Conservation (phyloP, 192 early-diverging fungal genomes). For the Pilaira anomala region DNA sequence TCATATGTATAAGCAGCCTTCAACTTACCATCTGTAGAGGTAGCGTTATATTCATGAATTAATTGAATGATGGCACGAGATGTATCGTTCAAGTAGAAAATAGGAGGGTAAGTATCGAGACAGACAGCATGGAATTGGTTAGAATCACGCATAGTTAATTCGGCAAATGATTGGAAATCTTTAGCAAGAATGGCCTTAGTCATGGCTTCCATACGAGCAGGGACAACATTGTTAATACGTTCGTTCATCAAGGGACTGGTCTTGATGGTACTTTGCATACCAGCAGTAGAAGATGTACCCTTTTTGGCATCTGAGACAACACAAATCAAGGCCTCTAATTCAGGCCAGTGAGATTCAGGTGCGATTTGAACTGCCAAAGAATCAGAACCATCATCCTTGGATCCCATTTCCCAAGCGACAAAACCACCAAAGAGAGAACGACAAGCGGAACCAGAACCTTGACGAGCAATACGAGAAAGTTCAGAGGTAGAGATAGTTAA, state of each 20-base stretch:
- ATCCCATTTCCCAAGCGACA: slow-evolving; percentile 96
- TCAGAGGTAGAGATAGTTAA: slow-evolving; percentile 70
- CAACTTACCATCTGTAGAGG: slow-evolving; percentile 42
- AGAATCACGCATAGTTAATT: slow-evolving; percentile 95
- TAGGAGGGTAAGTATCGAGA: slow-evolving; percentile 97
- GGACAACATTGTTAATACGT: slow-evolving; percentile 84
- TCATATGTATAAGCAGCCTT: slow-evolving; percentile 98
- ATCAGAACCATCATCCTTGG: slow-evolving; percentile 73
- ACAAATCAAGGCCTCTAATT: slow-evolving; percentile 91
- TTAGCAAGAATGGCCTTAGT: slow-evolving; percentile 73
- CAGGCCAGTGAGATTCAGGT: slow-evolving; percentile 88
- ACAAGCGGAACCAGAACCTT: slow-evolving; percentile 97
- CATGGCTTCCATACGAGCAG: slow-evolving; percentile 87
- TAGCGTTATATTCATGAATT: slow-evolving; percentile 81
- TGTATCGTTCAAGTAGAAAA: slow-evolving; percentile 96
- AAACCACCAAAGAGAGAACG: slow-evolving; percentile 97
- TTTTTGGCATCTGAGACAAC: slow-evolving; percentile 94
- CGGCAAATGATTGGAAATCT: slow-evolving; percentile 91
- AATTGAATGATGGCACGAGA: slow-evolving; percentile 84
- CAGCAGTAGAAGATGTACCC: slow-evolving; percentile 84
- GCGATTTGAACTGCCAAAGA: slow-evolving; percentile 92
- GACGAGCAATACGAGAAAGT: slow-evolving; percentile 85
- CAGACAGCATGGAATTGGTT: slow-evolving; percentile 99
- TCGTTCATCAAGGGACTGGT: slow-evolving; percentile 85
- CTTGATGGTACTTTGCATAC: slow-evolving; percentile 96